phyloP scores from a whole-genome alignment of 805 yeast species.

The Metschnikowia lochheadii region DNA sequence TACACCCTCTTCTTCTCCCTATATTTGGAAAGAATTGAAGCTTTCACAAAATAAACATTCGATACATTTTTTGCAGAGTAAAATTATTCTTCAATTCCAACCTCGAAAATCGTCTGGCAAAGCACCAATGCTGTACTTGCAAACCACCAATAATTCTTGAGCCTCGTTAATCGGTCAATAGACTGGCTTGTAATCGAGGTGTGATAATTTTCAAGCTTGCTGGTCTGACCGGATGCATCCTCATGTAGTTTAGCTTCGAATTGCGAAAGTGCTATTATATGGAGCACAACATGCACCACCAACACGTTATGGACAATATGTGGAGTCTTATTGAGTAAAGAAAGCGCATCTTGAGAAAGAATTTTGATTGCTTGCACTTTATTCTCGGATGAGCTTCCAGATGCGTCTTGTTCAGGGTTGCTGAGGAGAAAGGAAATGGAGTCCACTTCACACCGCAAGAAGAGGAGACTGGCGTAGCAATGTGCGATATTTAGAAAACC shows the following conservation, averaged over 20 bases:
- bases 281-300: conserved; percentile 4
- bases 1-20: conserved; percentile 14
- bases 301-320: not conserved
- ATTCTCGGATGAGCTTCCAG: not conserved
- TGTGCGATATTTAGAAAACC: conserved; percentile 1
- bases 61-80: too few species aligned
- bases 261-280: not conserved
- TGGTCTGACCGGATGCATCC: not conserved
- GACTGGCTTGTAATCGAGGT: not conserved
- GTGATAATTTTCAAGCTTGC: not conserved
- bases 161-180: not conserved
- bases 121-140: conserved; percentile 1
- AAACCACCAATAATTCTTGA: conserved; percentile 4
- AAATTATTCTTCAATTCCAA: not conserved
- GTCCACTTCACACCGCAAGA: conserved; percentile 3
- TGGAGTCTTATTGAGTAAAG: not conserved
- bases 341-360: not conserved
- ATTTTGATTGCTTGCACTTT: not conserved
- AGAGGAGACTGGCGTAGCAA: conserved; percentile 1
- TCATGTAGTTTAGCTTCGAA: conserved; percentile 1
- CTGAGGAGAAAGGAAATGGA: conserved; percentile 3
- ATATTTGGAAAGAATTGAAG: conserved; percentile 6
- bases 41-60: not conserved
- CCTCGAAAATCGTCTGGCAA: not conserved
- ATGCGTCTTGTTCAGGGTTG: not conserved